phyloP scores from a whole-genome alignment of 305 asterid species.

The Andrographis paniculata region DNA sequence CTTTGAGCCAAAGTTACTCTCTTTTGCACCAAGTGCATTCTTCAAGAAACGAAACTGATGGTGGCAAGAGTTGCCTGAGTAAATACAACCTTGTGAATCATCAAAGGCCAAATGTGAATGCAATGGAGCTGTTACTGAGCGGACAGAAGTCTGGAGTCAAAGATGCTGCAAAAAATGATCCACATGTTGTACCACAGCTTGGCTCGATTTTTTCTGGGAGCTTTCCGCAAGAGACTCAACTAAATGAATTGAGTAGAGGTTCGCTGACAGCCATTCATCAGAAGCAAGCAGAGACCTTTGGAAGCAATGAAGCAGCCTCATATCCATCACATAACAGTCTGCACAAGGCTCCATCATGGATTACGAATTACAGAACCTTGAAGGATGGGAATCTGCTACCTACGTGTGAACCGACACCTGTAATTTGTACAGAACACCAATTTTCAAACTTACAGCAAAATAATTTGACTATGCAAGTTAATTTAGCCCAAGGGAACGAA shows the following conservation, averaged over 20 bases:
- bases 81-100: slow-evolving; percentile 10
- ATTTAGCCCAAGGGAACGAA: slow-evolving; percentile 22
- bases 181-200: slow-evolving; percentile 5
- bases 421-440: slow-evolving; percentile 20
- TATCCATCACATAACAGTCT: slow-evolving; percentile 20
- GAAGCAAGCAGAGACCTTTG: slow-evolving; percentile 17
- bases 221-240: slow-evolving; percentile 20
- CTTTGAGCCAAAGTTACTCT: slow-evolving; percentile 23
- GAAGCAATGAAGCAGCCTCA: slow-evolving; percentile 15
- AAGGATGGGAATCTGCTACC: slow-evolving; percentile 28
- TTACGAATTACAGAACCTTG: slow-evolving; percentile 29
- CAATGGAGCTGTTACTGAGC: slow-evolving; percentile 22
- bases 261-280: slow-evolving; percentile 19
- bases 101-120: slow-evolving; percentile 31
- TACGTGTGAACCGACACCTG: slow-evolving; percentile 17
- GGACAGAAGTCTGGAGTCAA: slow-evolving; percentile 20
- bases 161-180: slow-evolving; percentile 16
- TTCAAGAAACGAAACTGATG: slow-evolving; percentile 17
- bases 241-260: slow-evolving; percentile 20
- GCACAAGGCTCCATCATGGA: slow-evolving; percentile 45
- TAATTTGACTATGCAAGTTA: slow-evolving; percentile 22
- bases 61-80: too few relatives aligned
- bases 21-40: slow-evolving; percentile 22
- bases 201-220: slow-evolving; percentile 17
- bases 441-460: slow-evolving; percentile 21